phyloP scores from a whole-genome alignment of 495 filamentous ascomycete genomes.

The Sporormia fimetaria region DNA sequence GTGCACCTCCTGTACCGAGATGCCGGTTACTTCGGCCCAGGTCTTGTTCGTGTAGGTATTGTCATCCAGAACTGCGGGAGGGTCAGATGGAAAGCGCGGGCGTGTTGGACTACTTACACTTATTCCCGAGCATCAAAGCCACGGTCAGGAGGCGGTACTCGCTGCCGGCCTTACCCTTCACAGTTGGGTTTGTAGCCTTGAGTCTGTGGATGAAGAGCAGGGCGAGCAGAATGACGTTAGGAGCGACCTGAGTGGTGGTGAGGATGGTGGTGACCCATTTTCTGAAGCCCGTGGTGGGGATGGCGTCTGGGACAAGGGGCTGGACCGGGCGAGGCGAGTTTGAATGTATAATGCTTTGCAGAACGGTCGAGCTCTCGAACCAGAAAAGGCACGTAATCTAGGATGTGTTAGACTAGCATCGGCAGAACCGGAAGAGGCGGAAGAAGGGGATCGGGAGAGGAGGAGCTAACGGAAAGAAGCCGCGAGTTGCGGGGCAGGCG shows the following conservation, averaged over 20 bases:
- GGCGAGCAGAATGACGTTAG: conserved; percentile 87
- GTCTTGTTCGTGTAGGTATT: conserved; percentile 99
- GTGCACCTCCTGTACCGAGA: conserved; percentile 90
- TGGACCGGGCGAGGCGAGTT: conserved; percentile 39
- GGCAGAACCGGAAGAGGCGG: not conserved
- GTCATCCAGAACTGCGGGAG: conserved; percentile 74
- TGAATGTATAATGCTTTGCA: conserved; percentile 60
- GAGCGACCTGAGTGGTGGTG: conserved; percentile 90
- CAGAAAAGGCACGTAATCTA: conserved; percentile 96
- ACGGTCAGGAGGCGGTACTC: conserved; percentile 94
- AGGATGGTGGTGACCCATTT: conserved; percentile 91
- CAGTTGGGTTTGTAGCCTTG: conserved; percentile 75
- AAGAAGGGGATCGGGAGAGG: too few relatives aligned
- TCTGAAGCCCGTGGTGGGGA: conserved; percentile 67
- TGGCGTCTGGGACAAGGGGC: conserved; percentile 55
- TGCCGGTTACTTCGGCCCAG: conserved; percentile 96
- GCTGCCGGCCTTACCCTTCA: conserved; percentile 84
- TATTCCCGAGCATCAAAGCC: conserved; percentile 96
- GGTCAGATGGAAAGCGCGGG: not conserved
- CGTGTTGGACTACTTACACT: conserved; percentile 50
- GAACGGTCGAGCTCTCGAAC: conserved; percentile 79
- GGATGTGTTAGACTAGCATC: conserved; percentile 1
- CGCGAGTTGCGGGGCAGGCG: too few relatives aligned
- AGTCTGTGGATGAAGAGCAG: conserved; percentile 87
- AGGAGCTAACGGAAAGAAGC: too few relatives aligned